A percentile compares a stretch with the other conserved stretches of the same genome.
Evolutionary conservation across 805 yeast genomes (phyloP).

Genomic region (Kuraishia hungarica): DNA sequence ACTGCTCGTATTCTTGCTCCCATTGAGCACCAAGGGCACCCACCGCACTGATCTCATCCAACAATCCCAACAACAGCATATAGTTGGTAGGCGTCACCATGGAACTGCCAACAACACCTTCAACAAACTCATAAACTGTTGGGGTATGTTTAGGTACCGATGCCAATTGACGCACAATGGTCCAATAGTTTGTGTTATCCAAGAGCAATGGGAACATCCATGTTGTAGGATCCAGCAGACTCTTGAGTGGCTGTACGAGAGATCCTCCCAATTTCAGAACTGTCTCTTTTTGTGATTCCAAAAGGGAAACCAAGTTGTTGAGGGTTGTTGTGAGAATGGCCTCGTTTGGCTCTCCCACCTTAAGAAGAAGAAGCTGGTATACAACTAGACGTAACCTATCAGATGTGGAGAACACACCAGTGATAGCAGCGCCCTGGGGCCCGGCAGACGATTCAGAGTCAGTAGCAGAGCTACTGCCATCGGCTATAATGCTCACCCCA

Average conservation of each 20-base stretch:
- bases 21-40: constrained; percentile 75
- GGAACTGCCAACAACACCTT: constrained; percentile 24
- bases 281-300: constrained; percentile 28
- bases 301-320: constrained; percentile 11
- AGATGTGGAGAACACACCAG: neutral
- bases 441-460: no score
- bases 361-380: constrained; percentile 39
- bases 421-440: no score
- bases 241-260: constrained; percentile 38
- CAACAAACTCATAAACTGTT: constrained; percentile 39
- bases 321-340: constrained; percentile 12
- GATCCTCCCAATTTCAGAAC: constrained; percentile 34
- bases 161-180: constrained; percentile 34
- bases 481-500: constrained; percentile 10
- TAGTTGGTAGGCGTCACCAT: constrained; percentile 42
- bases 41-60: constrained; percentile 74
- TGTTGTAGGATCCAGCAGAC: constrained; percentile 34
- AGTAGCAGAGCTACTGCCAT: constrained; percentile 3
- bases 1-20: constrained; percentile 53
- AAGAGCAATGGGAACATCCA: constrained; percentile 32
- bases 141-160: constrained; percentile 31
- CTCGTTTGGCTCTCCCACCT: neutral
- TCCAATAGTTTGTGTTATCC: constrained; percentile 37
- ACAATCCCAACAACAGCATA: constrained; percentile 57
- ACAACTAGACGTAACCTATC: constrained; percentile 33